These are phyloP conservation scores for Blastobotrys mokoenaii DNA, from an alignment of 805 yeast genomes.

Conservation along the genomic window DNA sequence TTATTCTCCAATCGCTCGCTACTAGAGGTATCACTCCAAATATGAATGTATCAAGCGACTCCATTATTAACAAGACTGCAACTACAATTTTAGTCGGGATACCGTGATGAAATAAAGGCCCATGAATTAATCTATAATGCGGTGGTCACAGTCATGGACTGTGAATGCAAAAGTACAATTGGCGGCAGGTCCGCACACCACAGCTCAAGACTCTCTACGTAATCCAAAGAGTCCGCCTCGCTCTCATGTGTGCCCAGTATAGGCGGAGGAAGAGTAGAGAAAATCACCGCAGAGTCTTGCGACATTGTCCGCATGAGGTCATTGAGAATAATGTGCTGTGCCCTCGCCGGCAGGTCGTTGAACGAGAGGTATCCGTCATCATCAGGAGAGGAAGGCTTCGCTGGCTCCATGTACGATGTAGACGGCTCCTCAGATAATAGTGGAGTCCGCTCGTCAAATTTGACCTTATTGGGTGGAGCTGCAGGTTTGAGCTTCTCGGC, in stretches of 20 bases:
- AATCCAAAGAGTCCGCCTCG: slow-evolving; percentile 61
- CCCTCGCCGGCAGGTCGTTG: slow-evolving; percentile 83
- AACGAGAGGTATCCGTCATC: slow-evolving; percentile 39
- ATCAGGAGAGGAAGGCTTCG: background rate
- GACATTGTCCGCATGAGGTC: slow-evolving; percentile 71
- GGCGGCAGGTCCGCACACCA: slow-evolving; percentile 87
- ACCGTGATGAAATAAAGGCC: no score
- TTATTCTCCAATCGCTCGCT: no score
- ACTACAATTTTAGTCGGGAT: no score
- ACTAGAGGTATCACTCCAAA: no score
- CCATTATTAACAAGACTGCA: no score
- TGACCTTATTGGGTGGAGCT: slow-evolving; percentile 1
- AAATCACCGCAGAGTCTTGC: slow-evolving; percentile 58
- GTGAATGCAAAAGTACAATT: slow-evolving; percentile 72
- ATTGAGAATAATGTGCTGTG: slow-evolving; percentile 82
- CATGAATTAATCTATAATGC: no score
- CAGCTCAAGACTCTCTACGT: slow-evolving; percentile 63
- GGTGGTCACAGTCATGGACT: slow-evolving; percentile 93
- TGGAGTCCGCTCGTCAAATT: slow-evolving; percentile 11
- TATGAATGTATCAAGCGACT: no score
- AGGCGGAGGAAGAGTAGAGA: slow-evolving; percentile 89
- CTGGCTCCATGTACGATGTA: background rate
- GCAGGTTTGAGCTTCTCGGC: background rate
- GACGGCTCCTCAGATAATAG: slow-evolving; percentile 2
- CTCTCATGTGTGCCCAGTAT: slow-evolving; percentile 69